phyloP scores from a whole-genome alignment of 2,329 filamentous ascomycete species.

The Apiospora kogelbergensis region DNA sequence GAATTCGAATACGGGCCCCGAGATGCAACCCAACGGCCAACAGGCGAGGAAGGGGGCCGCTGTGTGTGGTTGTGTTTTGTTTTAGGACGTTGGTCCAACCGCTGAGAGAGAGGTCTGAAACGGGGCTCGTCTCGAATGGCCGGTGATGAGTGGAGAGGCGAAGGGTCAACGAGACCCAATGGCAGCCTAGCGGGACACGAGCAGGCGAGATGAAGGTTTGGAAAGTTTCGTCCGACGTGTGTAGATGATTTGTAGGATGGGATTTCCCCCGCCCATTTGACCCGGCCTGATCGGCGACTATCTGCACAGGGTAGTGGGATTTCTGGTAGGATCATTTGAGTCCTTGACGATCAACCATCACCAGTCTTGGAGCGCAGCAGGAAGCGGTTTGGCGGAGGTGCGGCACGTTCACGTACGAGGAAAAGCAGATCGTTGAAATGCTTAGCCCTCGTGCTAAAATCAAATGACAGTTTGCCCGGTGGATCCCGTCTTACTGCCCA shows the following conservation, averaged over 20 bases:
- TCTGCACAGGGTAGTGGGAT: not conserved
- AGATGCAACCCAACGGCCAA: not conserved
- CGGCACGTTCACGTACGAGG: too few relatives aligned
- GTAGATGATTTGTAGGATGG: too few relatives aligned
- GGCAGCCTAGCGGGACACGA: not conserved
- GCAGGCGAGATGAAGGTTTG: not conserved
- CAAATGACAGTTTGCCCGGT: not conserved
- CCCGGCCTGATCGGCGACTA: not conserved
- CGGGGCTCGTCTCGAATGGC: not conserved
- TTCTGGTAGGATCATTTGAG: not conserved
- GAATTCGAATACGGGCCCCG: not conserved
- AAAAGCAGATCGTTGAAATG: not conserved
- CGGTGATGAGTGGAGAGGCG: conserved; percentile 6
- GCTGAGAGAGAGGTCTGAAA: not conserved
- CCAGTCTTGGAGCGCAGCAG: not conserved
- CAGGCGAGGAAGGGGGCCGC: not conserved
- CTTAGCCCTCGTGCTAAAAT: not conserved
- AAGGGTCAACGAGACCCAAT: not conserved
- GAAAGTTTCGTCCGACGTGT: not conserved
- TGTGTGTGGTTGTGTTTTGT: not conserved
- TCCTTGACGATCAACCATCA: not conserved
- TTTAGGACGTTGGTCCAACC: not conserved
- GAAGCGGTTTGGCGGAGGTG: not conserved
- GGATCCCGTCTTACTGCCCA: too few relatives aligned
- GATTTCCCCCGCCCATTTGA: not conserved